Evolutionary conservation across 176 grass and related monocot species (phyloP).

Genomic region (Hordeum vulgare): MorexV3_pseudomolecules_assembly NC_058524.1:561007648-561008147

Average conservation of each 20-base stretch:
- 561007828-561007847: neutral
- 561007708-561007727: neutral
- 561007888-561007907: too few relatives aligned
- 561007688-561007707: neutral
- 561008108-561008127: neutral
- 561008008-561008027: too few relatives aligned
- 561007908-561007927: too few relatives aligned
- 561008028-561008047: too few relatives aligned
- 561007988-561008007: too few relatives aligned
- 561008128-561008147: neutral
- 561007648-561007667: conserved; percentile 7
- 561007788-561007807: neutral
- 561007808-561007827: neutral
- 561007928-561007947: neutral
- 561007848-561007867: too few relatives aligned
- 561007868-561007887: too few relatives aligned
- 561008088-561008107: neutral
- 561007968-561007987: neutral
- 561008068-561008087: neutral
- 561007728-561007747: conserved; percentile 1
- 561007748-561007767: neutral
- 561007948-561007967: neutral
- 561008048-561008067: neutral
- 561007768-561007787: neutral
- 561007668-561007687: neutral